phyloP scores from a whole-genome alignment of 2,329 filamentous ascomycete genomes.

The Pseudovirgaria hyperparasitica region DNA sequence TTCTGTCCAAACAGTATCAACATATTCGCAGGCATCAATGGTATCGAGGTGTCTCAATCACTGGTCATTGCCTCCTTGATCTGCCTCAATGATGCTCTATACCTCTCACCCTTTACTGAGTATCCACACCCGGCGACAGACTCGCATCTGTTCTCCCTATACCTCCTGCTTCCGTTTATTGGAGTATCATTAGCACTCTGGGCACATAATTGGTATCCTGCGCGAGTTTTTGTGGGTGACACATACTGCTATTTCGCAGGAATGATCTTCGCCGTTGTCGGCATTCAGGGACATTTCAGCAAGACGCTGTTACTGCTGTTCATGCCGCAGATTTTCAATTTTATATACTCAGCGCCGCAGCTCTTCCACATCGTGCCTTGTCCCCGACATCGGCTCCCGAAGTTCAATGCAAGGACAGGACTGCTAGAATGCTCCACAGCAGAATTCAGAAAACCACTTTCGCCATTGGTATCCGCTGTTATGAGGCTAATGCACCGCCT shows the following conservation, averaged over 20 bases:
- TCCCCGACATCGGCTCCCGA: conserved; percentile 80
- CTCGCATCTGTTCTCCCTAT: conserved; percentile 90
- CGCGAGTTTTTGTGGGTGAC: conserved; percentile 90
- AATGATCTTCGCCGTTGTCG: conserved; percentile 97
- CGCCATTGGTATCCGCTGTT: conserved; percentile 44
- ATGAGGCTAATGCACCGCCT: conserved; percentile 59
- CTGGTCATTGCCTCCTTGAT: conserved; percentile 78
- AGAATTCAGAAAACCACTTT: conserved; percentile 59
- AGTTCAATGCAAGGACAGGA: conserved; percentile 74
- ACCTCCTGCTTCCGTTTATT: conserved; percentile 85
- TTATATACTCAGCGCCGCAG: conserved; percentile 84
- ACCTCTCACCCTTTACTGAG: conserved; percentile 57
- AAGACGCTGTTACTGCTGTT: conserved; percentile 89
- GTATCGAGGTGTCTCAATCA: conserved; percentile 91
- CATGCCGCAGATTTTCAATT: conserved; percentile 92
- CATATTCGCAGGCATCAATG: conserved; percentile 98
- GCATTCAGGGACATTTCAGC: conserved; percentile 93
- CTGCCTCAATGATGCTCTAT: conserved; percentile 75
- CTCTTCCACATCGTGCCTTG: conserved; percentile 84
- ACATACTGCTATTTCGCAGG: conserved; percentile 99
- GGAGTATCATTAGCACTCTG: conserved; percentile 81
- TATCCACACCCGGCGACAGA: conserved; percentile 91
- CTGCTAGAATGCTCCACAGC: conserved; percentile 79
- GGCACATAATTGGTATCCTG: conserved; percentile 90
- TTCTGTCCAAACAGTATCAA: conserved; percentile 99